These are phyloP conservation scores for Lecanosticta acicola DNA, from an alignment of 2,329 filamentous ascomycete genomes.

Conservation along the genomic window DNA sequence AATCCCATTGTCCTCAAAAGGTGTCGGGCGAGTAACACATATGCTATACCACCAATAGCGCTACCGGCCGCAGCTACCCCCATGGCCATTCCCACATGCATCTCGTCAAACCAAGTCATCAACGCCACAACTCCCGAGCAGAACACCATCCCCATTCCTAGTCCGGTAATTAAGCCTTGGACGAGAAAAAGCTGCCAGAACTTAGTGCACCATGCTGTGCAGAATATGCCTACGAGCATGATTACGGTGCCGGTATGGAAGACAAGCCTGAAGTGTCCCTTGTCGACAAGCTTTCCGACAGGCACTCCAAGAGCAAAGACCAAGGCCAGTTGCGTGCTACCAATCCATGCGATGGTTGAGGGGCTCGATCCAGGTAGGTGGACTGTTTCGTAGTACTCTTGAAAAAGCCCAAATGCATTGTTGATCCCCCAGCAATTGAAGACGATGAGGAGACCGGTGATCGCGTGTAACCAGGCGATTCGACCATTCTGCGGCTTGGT, in stretches of 20 bases:
- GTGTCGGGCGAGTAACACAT: conserved; percentile 28
- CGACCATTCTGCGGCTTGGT: conserved; percentile 20
- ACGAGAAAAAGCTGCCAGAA: conserved; percentile 28
- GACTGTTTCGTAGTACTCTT: conserved; percentile 29
- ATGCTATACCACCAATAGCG: conserved; percentile 33
- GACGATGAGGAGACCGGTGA: conserved; percentile 20
- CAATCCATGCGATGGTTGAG: conserved; percentile 34
- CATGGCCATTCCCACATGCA: conserved; percentile 31
- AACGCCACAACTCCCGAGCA: conserved; percentile 29
- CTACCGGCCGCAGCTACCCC: conserved; percentile 32
- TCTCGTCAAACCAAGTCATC: conserved; percentile 33
- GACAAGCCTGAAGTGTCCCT: conserved; percentile 28
- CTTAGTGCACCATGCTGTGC: conserved; percentile 20
- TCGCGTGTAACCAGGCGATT: conserved; percentile 23
- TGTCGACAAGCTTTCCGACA: conserved; percentile 29
- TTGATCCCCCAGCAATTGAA: conserved; percentile 31
- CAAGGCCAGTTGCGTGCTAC: conserved; percentile 33
- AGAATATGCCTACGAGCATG: conserved; percentile 26
- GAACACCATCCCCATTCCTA: conserved; percentile 32
- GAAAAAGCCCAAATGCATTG: conserved; percentile 31
- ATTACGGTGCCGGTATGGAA: conserved; percentile 29
- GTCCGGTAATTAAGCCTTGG: conserved; percentile 33
- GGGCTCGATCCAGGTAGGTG: conserved; percentile 15
- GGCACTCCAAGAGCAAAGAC: conserved; percentile 32
- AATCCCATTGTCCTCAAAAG: conserved; percentile 31